A percentile compares a stretch with the other conserved stretches of the same genome.
These are phyloP conservation scores for Botrytis aclada DNA, from an alignment of 2,329 filamentous ascomycete genomes.

Conservation along the genomic window DNA sequence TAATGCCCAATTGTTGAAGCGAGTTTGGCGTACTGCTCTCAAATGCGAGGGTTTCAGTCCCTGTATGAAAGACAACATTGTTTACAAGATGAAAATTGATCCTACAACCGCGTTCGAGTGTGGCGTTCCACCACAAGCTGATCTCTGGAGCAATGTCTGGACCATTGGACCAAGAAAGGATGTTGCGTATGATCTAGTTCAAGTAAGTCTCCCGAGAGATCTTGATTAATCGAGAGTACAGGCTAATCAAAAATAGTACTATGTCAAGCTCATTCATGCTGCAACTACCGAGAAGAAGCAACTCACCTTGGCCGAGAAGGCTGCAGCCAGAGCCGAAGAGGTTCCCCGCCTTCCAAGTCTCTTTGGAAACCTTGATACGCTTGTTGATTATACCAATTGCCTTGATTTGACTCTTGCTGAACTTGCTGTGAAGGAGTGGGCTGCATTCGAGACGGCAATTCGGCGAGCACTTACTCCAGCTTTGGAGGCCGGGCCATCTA, in stretches of 20 bases:
- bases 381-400: conserved; percentile 43
- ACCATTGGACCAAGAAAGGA: conserved; percentile 49
- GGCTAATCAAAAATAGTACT: conserved; percentile 46
- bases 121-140: conserved; percentile 48
- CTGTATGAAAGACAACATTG: conserved; percentile 59
- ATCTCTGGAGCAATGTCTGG: conserved; percentile 52
- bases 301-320: conserved; percentile 45
- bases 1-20: conserved; percentile 51
- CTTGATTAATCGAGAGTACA: neutral
- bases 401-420: conserved; percentile 46
- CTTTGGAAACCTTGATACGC: conserved; percentile 48
- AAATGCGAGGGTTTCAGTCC: conserved; percentile 59
- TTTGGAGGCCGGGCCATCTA: conserved; percentile 15
- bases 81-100: conserved; percentile 42
- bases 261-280: conserved; percentile 54
- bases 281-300: conserved; percentile 46
- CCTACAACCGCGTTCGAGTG: conserved; percentile 40
- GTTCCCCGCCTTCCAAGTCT: conserved; percentile 22
- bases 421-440: conserved; percentile 47
- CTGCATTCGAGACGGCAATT: conserved; percentile 50
- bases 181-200: conserved; percentile 50
- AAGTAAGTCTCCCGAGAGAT: conserved; percentile 44
- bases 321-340: conserved; percentile 25
- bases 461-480: conserved; percentile 31
- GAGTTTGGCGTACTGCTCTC: conserved; percentile 52